Base-by-base conservation (phyloP, 2,329 filamentous ascomycete species). In the Ophiostoma angusticollis region DNA sequence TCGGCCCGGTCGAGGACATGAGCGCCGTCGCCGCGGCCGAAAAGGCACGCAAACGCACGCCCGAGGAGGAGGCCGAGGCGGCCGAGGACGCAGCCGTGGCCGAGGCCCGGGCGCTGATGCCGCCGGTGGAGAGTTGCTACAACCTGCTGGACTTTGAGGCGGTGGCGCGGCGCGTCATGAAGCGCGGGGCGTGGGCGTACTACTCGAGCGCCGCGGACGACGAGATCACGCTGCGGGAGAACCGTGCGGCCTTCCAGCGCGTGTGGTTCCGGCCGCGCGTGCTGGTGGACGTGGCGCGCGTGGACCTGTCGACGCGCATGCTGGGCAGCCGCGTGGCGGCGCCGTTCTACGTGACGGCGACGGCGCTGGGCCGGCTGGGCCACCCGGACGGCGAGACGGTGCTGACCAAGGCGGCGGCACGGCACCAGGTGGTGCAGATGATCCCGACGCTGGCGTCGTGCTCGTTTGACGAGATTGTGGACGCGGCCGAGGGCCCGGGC, bases 401-500 rank as follows among this genome's bases (percentile, higher is more conserved):
- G 9, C 72, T 98, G 42, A 96, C 91, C 1, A 73, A 78, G 41
- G 86, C 85, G 13, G 80, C 91, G 2, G 70, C 72, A 56, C 84
- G 81, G 54, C 89, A 96, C 68, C 76, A 87, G 54, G 80, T 96
- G 37, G 74, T 96, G 45, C 91, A 98, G 62, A 98, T 98, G 91
- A 96, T 98, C 45, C 91, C 91, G 2, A 98, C 91, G 3, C 70
- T 98, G 6, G 91, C 91, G 2, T 95, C 86, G 2, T 96, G 91
- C 65, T 91, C 86, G 1, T 95, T 98, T 52, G 91, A 98, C 63
- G 89, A 98, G 62, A 94, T 98, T 43, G 68, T 93, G 47, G 91
- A 96, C 58, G 91, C 87, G 14, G 74, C 70, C 22, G 40, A 31
- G 24, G 67, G 74, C 46, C 82, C 73, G 31, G 79, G 81, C 46